These are phyloP conservation scores for Spinellus fusiger DNA, from an alignment of 192 early-diverging fungal genomes.

Conservation along the genomic window DNA sequence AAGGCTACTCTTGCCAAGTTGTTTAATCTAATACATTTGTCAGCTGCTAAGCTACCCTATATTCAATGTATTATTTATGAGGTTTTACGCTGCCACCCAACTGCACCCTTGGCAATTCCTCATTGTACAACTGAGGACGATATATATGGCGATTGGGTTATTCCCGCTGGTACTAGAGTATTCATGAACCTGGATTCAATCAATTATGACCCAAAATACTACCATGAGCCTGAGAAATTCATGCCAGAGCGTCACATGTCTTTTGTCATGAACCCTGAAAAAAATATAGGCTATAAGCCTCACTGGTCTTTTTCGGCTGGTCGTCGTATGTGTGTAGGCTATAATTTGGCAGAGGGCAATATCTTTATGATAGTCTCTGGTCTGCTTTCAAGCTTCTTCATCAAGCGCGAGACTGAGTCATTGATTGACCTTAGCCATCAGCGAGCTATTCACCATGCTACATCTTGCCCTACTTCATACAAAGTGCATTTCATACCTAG, in stretches of 20 bases:
- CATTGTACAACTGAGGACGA: slow-evolving; percentile 31
- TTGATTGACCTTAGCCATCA: background rate
- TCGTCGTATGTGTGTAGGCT: slow-evolving; percentile 18
- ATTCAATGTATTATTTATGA: slow-evolving; percentile 12
- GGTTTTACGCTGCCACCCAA: slow-evolving; percentile 1
- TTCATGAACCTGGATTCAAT: slow-evolving; percentile 42
- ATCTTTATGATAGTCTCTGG: background rate
- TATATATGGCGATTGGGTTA: slow-evolving; percentile 33
- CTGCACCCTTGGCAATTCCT: background rate
- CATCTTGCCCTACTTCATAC: background rate
- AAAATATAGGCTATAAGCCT: background rate
- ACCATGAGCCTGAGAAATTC: slow-evolving; percentile 38
- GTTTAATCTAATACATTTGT: background rate
- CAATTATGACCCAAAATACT: slow-evolving; percentile 23
- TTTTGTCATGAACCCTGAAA: background rate
- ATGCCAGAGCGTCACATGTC: slow-evolving; percentile 36
- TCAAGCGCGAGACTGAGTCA: slow-evolving; percentile 6
- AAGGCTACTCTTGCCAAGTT: background rate
- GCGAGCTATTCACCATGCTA: background rate
- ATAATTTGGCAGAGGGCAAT: slow-evolving; percentile 13
- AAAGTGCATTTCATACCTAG: too few species aligned
- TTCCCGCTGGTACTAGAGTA: slow-evolving; percentile 40
- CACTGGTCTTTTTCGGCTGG: slow-evolving; percentile 17
- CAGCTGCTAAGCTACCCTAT: slow-evolving; percentile 17
- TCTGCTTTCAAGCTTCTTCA: slow-evolving; percentile 8